Percentiles rank a stretch among this genome's conserved stretches.
Evolutionary conservation across 1,284 basidiomycete species (phyloP).

Genomic region (Coniferiporia weirii): DNA sequence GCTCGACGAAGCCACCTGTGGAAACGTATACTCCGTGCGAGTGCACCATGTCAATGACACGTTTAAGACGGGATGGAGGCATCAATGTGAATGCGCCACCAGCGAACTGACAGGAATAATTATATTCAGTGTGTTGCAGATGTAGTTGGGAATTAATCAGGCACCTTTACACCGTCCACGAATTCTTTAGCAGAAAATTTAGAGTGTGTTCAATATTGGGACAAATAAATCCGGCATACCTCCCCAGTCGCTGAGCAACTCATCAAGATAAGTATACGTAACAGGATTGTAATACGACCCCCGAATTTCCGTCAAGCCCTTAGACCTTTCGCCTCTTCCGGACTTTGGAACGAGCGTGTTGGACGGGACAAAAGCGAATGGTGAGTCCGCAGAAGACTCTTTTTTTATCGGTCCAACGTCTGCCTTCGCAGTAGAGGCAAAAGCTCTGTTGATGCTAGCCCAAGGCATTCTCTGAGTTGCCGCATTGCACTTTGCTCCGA

Average conservation of each 20-base stretch:
- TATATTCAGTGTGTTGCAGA: neutral
- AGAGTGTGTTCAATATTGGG: neutral
- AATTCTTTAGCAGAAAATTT: conserved; percentile 24
- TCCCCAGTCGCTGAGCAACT: conserved; percentile 35
- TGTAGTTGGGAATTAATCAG: too few species aligned
- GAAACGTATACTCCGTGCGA: conserved; percentile 37
- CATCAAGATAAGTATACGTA: conserved; percentile 35
- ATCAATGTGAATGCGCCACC: conserved; percentile 42
- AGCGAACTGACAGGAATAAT: conserved; percentile 28
- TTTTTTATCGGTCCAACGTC: neutral
- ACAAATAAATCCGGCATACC: conserved; percentile 1
- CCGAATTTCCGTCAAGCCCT: conserved; percentile 38
- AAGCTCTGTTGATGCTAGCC: neutral
- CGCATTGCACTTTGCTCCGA: neutral
- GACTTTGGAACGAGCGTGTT: conserved; percentile 28
- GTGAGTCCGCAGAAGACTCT: conserved; percentile 9
- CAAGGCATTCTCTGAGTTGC: neutral
- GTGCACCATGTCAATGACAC: conserved; percentile 37
- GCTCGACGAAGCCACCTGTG: conserved; percentile 42
- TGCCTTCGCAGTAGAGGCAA: neutral
- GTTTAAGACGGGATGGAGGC: conserved; percentile 34
- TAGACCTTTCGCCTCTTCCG: conserved; percentile 22
- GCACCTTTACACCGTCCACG: conserved; percentile 40
- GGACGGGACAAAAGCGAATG: conserved; percentile 29
- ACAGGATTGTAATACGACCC: conserved; percentile 37